Conservation (phyloP, 2,329 filamentous ascomycete species). For the Xylariaceae sp. region DNA sequence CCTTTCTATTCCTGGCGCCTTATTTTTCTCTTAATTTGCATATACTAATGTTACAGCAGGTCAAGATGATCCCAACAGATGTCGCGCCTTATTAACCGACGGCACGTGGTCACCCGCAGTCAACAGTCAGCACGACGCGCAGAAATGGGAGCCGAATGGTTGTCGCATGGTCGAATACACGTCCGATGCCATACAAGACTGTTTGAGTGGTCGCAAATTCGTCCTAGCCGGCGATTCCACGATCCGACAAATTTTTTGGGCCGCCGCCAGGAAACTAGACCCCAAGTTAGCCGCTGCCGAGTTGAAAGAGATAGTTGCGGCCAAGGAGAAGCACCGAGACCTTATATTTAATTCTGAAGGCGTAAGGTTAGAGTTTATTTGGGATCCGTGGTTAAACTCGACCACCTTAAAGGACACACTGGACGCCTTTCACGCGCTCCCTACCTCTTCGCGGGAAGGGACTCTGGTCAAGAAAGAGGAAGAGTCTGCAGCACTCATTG, state of each 20-base stretch:
- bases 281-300: slow-evolving; percentile 46
- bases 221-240: slow-evolving; percentile 68
- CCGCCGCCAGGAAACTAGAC: slow-evolving; percentile 57
- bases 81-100: slow-evolving; percentile 37
- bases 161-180: slow-evolving; percentile 66
- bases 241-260: slow-evolving; percentile 67
- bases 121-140: slow-evolving; percentile 11
- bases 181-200: slow-evolving; percentile 57
- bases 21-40: background rate
- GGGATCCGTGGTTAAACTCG: slow-evolving; percentile 68
- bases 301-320: slow-evolving; percentile 40
- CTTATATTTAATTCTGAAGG: slow-evolving; percentile 51
- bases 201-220: slow-evolving; percentile 58
- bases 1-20: background rate
- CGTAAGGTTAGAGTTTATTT: slow-evolving; percentile 62
- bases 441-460: slow-evolving; percentile 24
- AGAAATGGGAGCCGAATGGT: slow-evolving; percentile 64
- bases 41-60: slow-evolving; percentile 31
- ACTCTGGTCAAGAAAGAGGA: slow-evolving; percentile 32
- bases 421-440: slow-evolving; percentile 42
- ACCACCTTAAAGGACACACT: slow-evolving; percentile 51
- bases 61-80: slow-evolving; percentile 35
- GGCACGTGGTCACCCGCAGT: slow-evolving; percentile 35
- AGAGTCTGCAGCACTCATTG: slow-evolving; percentile 52
- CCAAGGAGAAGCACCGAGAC: slow-evolving; percentile 51